phyloP scores from a whole-genome alignment of 2,329 filamentous ascomycete genomes.

The Clonostachys sp. region DNA sequence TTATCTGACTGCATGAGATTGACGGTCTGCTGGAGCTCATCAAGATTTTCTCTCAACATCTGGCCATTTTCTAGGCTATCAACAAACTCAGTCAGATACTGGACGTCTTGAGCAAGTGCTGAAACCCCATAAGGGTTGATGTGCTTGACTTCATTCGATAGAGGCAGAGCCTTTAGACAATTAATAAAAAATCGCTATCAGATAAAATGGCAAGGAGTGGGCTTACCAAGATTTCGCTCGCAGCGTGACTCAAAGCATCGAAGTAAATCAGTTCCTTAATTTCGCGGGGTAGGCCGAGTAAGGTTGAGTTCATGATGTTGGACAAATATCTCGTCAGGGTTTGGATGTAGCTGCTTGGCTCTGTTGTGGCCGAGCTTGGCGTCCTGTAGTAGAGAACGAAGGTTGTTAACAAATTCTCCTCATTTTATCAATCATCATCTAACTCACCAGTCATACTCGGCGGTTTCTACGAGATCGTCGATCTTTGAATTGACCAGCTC shows the following conservation, averaged over 20 bases:
- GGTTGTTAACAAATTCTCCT: slow-evolving; percentile 5
- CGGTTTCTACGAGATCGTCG: slow-evolving; percentile 92
- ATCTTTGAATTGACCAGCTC: slow-evolving; percentile 99
- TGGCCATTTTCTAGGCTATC: slow-evolving; percentile 76
- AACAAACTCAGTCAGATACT: slow-evolving; percentile 82
- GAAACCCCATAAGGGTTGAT: slow-evolving; percentile 86
- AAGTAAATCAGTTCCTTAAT: slow-evolving; percentile 99
- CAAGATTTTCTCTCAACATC: slow-evolving; percentile 84
- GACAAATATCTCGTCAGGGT: slow-evolving; percentile 88
- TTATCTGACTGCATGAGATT: slow-evolving; percentile 83
- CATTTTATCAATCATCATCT: slow-evolving; percentile 16
- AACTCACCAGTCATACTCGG: slow-evolving; percentile 82
- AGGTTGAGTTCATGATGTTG: slow-evolving; percentile 94
- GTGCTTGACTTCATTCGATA: slow-evolving; percentile 72
- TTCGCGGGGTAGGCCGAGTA: slow-evolving; percentile 87
- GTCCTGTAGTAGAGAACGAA: slow-evolving; percentile 26
- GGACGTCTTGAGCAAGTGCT: slow-evolving; percentile 76
- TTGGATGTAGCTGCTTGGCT: slow-evolving; percentile 92
- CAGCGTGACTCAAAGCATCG: slow-evolving; percentile 87
- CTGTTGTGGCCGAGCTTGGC: slow-evolving; percentile 52
- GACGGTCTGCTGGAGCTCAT: slow-evolving; percentile 91
- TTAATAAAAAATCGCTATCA: not conserved
- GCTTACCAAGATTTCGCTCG: slow-evolving; percentile 73
- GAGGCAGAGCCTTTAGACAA: slow-evolving; percentile 57
- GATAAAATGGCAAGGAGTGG: not conserved